Conservation (phyloP, 2,329 filamentous ascomycete species). For the Sarocladium oryzae region DNA sequence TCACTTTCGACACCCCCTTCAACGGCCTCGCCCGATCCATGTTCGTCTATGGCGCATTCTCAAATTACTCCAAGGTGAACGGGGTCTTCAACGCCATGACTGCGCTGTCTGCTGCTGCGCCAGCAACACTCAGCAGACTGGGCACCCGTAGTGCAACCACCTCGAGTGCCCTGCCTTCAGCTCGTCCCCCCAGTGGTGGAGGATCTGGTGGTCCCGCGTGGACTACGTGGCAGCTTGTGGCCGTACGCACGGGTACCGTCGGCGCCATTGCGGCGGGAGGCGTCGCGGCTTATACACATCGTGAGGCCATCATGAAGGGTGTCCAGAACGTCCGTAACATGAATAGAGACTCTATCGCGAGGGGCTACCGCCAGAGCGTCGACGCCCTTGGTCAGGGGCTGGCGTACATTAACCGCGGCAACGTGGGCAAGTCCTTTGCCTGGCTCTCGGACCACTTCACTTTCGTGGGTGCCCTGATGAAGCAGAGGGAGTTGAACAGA, state of each 20-base stretch:
- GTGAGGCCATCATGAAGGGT: slow-evolving; percentile 55
- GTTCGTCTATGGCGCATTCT: slow-evolving; percentile 56
- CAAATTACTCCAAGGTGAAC: slow-evolving; percentile 51
- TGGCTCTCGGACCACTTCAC: slow-evolving; percentile 81
- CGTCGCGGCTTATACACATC: slow-evolving; percentile 73
- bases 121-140: slow-evolving; percentile 34
- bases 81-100: slow-evolving; percentile 52
- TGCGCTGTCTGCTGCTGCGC: slow-evolving; percentile 41
- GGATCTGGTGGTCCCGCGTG: slow-evolving; percentile 30
- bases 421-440: slow-evolving; percentile 60
- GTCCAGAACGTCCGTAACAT: slow-evolving; percentile 39
- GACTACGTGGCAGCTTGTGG: slow-evolving; percentile 56
- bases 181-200: slow-evolving; percentile 11
- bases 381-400: slow-evolving; percentile 46
- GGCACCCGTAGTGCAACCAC: slow-evolving; percentile 21
- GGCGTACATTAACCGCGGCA: slow-evolving; percentile 51
- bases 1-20: slow-evolving; percentile 83
- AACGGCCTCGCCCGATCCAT: slow-evolving; percentile 56
- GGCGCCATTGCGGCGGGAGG: slow-evolving; percentile 75
- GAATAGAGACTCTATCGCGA: slow-evolving; percentile 39
- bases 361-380: slow-evolving; percentile 42
- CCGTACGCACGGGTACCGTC: slow-evolving; percentile 74
- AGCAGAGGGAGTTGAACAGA: slow-evolving; percentile 62
- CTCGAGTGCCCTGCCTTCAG: slow-evolving; percentile 9
- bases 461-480: slow-evolving; percentile 75